phyloP scores from a whole-genome alignment of 768 basidiomycete genomes.

The Candolleomyces efflorescens region DNA sequence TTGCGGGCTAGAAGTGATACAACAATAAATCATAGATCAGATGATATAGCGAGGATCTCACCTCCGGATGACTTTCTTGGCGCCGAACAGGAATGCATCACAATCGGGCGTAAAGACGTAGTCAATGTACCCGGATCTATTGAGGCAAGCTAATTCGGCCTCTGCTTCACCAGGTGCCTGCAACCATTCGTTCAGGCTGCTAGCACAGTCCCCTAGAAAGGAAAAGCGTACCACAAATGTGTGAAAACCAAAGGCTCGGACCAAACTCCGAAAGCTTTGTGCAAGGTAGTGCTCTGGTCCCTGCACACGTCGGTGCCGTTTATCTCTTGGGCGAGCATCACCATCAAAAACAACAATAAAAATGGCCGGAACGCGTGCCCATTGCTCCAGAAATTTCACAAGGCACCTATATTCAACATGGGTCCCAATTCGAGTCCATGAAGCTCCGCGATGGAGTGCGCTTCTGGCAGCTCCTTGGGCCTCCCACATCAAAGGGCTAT shows the following conservation, averaged over 20 bases:
- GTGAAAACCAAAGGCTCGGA: not conserved
- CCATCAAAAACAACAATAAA: too few relatives aligned
- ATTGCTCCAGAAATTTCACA: too few relatives aligned
- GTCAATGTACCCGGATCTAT: not conserved
- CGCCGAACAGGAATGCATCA: not conserved
- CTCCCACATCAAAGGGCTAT: too few relatives aligned
- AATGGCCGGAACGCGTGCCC: too few relatives aligned
- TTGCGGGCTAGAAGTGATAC: not conserved
- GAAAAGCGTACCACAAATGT: not conserved
- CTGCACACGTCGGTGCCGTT: too few relatives aligned
- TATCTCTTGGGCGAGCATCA: too few relatives aligned
- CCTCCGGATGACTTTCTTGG: not conserved
- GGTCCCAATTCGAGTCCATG: too few relatives aligned
- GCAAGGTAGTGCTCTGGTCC: not conserved
- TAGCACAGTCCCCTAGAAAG: not conserved
- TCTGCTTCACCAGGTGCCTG: not conserved
- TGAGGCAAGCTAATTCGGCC: not conserved
- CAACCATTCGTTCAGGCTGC: not conserved
- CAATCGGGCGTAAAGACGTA: not conserved
- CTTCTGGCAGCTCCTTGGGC: too few relatives aligned
- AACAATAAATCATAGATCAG: not conserved
- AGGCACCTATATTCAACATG: too few relatives aligned
- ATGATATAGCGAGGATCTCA: not conserved
- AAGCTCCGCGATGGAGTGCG: too few relatives aligned
- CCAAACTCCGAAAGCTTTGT: not conserved